phyloP scores from a whole-genome alignment of 331 rosid species.

The Dryas integrifolia region DNA sequence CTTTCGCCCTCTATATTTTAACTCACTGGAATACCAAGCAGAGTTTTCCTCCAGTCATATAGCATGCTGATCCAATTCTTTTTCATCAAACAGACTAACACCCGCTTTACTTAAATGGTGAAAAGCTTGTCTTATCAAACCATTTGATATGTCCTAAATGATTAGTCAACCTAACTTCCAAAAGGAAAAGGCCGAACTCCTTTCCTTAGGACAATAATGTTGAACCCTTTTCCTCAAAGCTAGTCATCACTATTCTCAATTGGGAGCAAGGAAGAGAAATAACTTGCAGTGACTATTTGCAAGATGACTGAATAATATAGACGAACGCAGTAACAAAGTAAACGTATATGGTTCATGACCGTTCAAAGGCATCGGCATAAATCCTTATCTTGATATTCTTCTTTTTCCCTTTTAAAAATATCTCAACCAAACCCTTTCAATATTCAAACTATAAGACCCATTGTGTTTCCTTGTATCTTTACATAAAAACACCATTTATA shows the following conservation, averaged over 20 bases:
- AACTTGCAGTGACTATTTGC: neutral
- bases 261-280: neutral
- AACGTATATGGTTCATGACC: neutral
- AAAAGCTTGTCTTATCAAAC: neutral
- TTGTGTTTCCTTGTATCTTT: neutral
- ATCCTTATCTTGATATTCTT: neutral
- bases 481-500: neutral
- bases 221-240: neutral
- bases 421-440: neutral
- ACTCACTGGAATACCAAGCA: neutral
- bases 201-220: neutral
- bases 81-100: neutral
- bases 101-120: neutral
- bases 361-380: neutral
- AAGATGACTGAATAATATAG: neutral
- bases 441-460: neutral
- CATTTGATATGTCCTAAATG: neutral
- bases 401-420: neutral
- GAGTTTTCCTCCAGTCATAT: neutral
- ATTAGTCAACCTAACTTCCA: neutral
- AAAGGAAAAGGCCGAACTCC: neutral
- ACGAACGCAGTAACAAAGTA: neutral
- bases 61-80: neutral
- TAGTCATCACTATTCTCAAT: neutral
- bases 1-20: neutral